phyloP scores from a whole-genome alignment of 2,329 filamentous ascomycete genomes.

The Colletotrichum eleusines region DNA sequence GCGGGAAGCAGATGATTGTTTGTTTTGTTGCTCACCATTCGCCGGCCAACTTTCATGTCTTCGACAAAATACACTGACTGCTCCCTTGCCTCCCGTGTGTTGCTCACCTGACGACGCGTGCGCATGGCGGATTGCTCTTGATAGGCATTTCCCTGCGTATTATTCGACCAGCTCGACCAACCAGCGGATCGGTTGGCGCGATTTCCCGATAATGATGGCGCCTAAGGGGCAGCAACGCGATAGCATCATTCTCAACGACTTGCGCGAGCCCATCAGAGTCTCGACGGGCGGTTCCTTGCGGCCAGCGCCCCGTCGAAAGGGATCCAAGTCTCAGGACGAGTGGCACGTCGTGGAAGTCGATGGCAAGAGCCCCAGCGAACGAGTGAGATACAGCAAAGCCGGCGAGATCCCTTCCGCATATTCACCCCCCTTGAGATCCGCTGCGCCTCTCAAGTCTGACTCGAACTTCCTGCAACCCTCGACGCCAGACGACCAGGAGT shows the following conservation, averaged over 20 bases:
- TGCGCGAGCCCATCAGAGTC: constrained; percentile 8
- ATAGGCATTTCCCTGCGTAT: not conserved
- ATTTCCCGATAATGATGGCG: constrained; percentile 3
- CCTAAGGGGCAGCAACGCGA: not conserved
- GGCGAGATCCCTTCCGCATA: not conserved
- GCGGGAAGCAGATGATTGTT: not conserved
- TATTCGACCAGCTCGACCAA: constrained; percentile 16
- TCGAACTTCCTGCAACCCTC: constrained; percentile 23
- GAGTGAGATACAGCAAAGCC: not conserved
- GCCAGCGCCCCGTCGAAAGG: constrained; percentile 5
- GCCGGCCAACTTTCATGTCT: not conserved
- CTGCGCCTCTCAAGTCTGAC: not conserved
- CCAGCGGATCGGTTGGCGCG: not conserved
- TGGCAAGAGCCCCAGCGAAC: not conserved
- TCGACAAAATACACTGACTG: not conserved
- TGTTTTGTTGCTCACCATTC: not conserved
- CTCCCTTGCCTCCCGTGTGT: not conserved
- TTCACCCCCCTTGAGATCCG: constrained; percentile 4
- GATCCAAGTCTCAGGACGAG: not conserved
- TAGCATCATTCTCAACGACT: constrained; percentile 28
- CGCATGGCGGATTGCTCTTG: not conserved
- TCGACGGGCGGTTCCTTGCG: not conserved
- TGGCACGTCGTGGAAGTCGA: constrained; percentile 8
- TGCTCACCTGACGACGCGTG: not conserved
- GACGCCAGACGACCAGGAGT: constrained; percentile 18